A percentile compares a stretch with the other conserved stretches of the same genome.
These are phyloP conservation scores for Phytophthora lateralis DNA, from an alignment of 352 stramenopile genomes.

Conservation along the genomic window DNA sequence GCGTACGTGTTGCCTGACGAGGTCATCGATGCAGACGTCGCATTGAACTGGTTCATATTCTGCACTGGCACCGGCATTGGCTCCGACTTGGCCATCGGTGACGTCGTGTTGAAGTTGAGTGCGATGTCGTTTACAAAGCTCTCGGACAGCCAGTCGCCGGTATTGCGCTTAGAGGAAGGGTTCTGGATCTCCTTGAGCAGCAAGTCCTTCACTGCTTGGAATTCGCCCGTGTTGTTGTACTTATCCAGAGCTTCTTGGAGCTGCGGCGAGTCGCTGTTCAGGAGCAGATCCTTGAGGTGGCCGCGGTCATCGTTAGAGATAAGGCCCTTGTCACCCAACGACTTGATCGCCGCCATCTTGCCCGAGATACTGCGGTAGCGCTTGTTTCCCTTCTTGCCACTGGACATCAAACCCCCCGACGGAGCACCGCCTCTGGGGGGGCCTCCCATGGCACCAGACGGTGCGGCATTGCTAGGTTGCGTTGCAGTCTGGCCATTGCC, in stretches of 20 bases:
- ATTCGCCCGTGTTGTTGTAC: conserved; percentile 82
- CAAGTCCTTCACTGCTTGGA: conserved; percentile 74
- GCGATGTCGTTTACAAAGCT: conserved; percentile 80
- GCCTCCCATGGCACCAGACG: conserved; percentile 20
- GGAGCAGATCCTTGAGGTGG: conserved; percentile 75
- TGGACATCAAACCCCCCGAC: conserved; percentile 35
- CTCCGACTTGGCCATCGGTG: conserved; percentile 24
- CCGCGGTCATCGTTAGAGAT: conserved; percentile 74
- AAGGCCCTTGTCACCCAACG: conserved; percentile 69
- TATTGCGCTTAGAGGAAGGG: conserved; percentile 70
- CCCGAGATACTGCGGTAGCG: conserved; percentile 78
- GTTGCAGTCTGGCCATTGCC: conserved; percentile 21
- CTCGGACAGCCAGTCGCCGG: conserved; percentile 75
- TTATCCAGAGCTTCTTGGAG: conserved; percentile 77
- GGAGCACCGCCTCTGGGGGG: conserved; percentile 28
- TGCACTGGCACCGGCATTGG: conserved; percentile 19
- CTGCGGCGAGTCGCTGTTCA: conserved; percentile 79
- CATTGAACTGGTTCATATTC: conserved; percentile 24
- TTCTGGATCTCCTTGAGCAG: conserved; percentile 68
- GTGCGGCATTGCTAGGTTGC: conserved; percentile 7
- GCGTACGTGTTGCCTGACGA: conserved; percentile 34
- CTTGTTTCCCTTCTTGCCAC: conserved; percentile 71
- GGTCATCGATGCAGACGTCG: conserved; percentile 16
- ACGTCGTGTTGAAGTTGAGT: conserved; percentile 50
- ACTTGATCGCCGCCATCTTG: conserved; percentile 88